Evolutionary conservation across 23 red algal genomes (phyloP), one percentile per base, ranked within the genome.

Genomic region (Gracilaria gracilis): DNA sequence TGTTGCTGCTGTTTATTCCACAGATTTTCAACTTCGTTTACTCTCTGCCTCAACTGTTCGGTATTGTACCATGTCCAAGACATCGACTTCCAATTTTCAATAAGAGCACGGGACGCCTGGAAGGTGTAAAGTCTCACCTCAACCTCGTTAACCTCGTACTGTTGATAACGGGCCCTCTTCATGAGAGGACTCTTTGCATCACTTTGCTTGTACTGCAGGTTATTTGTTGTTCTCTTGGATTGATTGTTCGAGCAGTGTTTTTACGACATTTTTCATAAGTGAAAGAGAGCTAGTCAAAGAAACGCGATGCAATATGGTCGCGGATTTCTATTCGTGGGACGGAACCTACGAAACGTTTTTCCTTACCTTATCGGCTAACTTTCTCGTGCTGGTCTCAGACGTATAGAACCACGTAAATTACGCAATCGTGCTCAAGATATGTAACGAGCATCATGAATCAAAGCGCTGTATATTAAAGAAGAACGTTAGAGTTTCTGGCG

Each of bases 1-100:
- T 99, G 82, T 83, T 99, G 19, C 66, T 99, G 37, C 90, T 99
- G 54, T 99, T 99, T 72, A 88, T 99, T 31, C 97, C 97, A 36
- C 97, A 99, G 87, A 84, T 99, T 9, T 62, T 99, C 91, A 99
- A 99, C 80, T 99, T 99, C 75, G 62, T 99, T 16, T 96, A 96
- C 40, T 96, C 93, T 0, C 69, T 99, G n/a, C 97, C 97, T 17
- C 97, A 99, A 54, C 77, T 99, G 62, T 69, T 99, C 25, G 97
- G 97, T 54, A 95, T 99, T 31, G 88, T 99, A 31, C 90, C 78
- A 25, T 99, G 97, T 55, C 97, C 97, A 19, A 79, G 97, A 76
- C 97, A 99, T 93, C 97, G 97, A 36, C 93, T 99, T 33, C 97
- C 97, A 57, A 91, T 37, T 47, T 91, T 67, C 49, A 96, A 99